phyloP scores from a whole-genome alignment of 768 basidiomycete genomes.

The Auricularia heimuer region DNA sequence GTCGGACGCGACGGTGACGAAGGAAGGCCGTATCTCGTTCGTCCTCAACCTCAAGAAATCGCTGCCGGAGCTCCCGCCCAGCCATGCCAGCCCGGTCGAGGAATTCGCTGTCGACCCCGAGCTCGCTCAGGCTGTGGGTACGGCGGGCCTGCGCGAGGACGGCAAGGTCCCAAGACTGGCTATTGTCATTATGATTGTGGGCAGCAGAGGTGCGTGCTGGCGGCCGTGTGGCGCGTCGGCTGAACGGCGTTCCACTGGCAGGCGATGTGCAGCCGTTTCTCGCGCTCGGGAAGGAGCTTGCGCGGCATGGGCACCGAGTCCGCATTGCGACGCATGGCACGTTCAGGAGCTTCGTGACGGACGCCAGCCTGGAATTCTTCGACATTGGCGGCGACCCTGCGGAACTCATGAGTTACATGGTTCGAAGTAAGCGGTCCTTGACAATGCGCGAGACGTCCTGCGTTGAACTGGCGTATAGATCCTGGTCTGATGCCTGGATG shows the following conservation, averaged over 20 bases:
- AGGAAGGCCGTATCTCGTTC: constrained; percentile 39
- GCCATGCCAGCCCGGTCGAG: not conserved
- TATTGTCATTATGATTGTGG: constrained; percentile 60
- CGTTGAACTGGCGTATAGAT: constrained; percentile 25
- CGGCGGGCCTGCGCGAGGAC: not conserved
- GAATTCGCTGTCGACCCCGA: constrained; percentile 38
- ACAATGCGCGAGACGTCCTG: not conserved
- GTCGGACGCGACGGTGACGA: constrained; percentile 30
- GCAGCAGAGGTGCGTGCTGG: constrained; percentile 42
- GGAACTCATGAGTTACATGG: constrained; percentile 65
- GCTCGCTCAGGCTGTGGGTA: too few relatives aligned
- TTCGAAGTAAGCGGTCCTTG: constrained; percentile 39
- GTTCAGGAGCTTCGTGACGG: constrained; percentile 44
- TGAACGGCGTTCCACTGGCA: constrained; percentile 15
- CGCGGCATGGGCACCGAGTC: constrained; percentile 45
- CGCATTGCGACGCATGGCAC: constrained; percentile 54
- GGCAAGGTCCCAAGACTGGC: constrained; percentile 33
- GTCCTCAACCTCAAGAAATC: constrained; percentile 38
- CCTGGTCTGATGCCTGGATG: constrained; percentile 55
- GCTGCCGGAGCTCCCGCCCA: constrained; percentile 38
- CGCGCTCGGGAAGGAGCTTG: constrained; percentile 41
- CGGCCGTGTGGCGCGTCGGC: not conserved
- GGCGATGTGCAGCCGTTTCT: constrained; percentile 63
- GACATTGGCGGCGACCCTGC: constrained; percentile 53
- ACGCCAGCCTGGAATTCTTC: constrained; percentile 47